Evolutionary conservation across 1,284 basidiomycete genomes (phyloP).

Genomic region (Exsudoporus floridanus): DNA sequence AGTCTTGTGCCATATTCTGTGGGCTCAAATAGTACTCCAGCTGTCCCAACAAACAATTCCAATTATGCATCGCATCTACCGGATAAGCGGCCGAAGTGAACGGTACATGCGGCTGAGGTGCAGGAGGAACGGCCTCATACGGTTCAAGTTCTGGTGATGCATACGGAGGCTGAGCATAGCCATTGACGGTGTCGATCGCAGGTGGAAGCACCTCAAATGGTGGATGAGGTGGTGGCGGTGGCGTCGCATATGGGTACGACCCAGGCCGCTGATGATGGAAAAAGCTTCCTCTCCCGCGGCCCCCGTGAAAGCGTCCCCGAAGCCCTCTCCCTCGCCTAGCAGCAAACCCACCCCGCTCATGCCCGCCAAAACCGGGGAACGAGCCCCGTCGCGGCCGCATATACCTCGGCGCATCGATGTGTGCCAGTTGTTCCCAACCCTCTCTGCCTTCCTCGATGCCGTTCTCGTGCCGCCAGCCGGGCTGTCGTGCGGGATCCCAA

Average conservation of each 20-base stretch:
- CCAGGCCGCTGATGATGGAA: constrained; percentile 29
- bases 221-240: not conserved
- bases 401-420: constrained; percentile 16
- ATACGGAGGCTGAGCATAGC: constrained; percentile 26
- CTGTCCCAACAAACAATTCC: constrained; percentile 73
- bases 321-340: constrained; percentile 37
- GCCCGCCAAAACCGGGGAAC: constrained; percentile 22
- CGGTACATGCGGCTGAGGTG: constrained; percentile 25
- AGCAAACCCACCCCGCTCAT: constrained; percentile 34
- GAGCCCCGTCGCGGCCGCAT: constrained; percentile 31
- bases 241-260: constrained; percentile 21
- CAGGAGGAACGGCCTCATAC: constrained; percentile 36
- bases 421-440: constrained; percentile 24
- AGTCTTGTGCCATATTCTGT: constrained; percentile 83
- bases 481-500: constrained; percentile 17
- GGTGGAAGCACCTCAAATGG: constrained; percentile 24
- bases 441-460: constrained; percentile 24
- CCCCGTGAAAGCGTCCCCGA: constrained; percentile 34
- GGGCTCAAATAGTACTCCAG: constrained; percentile 88
- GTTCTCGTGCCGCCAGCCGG: constrained; percentile 27
- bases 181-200: constrained; percentile 24
- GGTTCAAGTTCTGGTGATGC: constrained; percentile 22
- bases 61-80: constrained; percentile 62
- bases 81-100: constrained; percentile 63
- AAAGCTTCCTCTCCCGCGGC: constrained; percentile 23